phyloP scores from a whole-genome alignment of 1,284 basidiomycete species.

The Austroboletus novae-zelandiae region DNA sequence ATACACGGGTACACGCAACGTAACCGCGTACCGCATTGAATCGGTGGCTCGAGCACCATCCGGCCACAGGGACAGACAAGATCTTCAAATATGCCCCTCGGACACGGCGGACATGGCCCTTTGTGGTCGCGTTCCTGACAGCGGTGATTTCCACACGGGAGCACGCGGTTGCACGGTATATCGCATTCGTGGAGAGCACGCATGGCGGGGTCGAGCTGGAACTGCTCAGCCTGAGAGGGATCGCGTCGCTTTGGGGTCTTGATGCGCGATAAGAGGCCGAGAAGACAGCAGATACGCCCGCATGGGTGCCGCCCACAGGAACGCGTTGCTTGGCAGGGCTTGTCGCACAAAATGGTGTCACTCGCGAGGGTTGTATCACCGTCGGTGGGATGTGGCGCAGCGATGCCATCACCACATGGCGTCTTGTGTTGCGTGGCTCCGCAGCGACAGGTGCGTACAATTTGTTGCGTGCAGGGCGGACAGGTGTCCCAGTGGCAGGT shows the following conservation, averaged over 20 bases:
- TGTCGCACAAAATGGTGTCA: conserved; percentile 72
- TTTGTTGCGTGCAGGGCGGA: conserved; percentile 67
- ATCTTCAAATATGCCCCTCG: conserved; percentile 89
- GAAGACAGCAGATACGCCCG: conserved; percentile 79
- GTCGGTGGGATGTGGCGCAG: neutral
- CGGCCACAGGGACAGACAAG: conserved; percentile 78
- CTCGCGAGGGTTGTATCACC: conserved; percentile 25
- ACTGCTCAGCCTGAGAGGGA: conserved; percentile 20
- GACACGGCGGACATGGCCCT: conserved; percentile 76
- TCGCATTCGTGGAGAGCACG: conserved; percentile 79
- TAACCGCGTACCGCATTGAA: conserved; percentile 78
- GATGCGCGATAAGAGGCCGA: conserved; percentile 57
- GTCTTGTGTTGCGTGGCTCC: conserved; percentile 60
- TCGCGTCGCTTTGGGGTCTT: conserved; percentile 49
- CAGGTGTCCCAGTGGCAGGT: conserved; percentile 65
- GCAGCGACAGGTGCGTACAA: conserved; percentile 78
- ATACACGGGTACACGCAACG: conserved; percentile 77
- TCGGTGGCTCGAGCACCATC: conserved; percentile 67
- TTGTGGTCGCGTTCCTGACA: conserved; percentile 82
- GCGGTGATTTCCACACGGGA: conserved; percentile 73
- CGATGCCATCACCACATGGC: conserved; percentile 40
- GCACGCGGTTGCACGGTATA: conserved; percentile 68
- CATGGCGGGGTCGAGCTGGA: conserved; percentile 48
- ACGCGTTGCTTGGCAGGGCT: conserved; percentile 70
- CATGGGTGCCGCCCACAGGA: conserved; percentile 85